Evolutionary conservation across 169 alveolate species (phyloP).

Genomic region (Ichthyophthirius multifiliis): DNA sequence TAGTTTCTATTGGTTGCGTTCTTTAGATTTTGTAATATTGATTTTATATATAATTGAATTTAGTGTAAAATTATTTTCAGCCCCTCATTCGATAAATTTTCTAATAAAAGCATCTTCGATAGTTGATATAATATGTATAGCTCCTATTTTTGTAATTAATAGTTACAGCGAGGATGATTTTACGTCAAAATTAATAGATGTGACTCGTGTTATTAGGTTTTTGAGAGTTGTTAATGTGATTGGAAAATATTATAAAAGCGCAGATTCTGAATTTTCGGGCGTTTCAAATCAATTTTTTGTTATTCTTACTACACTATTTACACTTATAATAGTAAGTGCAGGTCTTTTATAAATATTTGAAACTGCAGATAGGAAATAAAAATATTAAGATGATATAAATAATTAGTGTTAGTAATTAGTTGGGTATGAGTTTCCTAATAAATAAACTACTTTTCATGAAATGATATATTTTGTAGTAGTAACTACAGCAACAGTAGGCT

Average conservation of each 20-base stretch:
- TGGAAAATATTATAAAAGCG: conserved; percentile 26
- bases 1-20: background rate
- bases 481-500: conserved; percentile 81
- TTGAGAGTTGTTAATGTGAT: conserved; percentile 33
- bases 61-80: background rate
- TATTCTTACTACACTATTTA: conserved; percentile 48
- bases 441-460: conserved; percentile 56
- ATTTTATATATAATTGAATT: background rate
- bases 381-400: conserved; percentile 10
- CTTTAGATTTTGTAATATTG: background rate
- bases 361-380: conserved; percentile 39
- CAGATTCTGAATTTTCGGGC: conserved; percentile 55
- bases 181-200: conserved; percentile 34
- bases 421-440: background rate
- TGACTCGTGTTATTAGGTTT: conserved; percentile 59
- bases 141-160: background rate
- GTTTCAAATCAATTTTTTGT: conserved; percentile 15
- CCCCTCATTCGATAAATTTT: conserved; percentile 3
- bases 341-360: conserved; percentile 70
- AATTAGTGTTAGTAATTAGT: too few relatives aligned
- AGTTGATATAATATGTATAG: background rate
- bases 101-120: background rate
- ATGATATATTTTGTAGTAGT: conserved; percentile 76
- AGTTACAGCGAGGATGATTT: background rate
- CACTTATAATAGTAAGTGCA: conserved; percentile 62